These are phyloP conservation scores for Pichia cabralensis DNA, from an alignment of 805 yeast species.

Conservation along the genomic window DNA sequence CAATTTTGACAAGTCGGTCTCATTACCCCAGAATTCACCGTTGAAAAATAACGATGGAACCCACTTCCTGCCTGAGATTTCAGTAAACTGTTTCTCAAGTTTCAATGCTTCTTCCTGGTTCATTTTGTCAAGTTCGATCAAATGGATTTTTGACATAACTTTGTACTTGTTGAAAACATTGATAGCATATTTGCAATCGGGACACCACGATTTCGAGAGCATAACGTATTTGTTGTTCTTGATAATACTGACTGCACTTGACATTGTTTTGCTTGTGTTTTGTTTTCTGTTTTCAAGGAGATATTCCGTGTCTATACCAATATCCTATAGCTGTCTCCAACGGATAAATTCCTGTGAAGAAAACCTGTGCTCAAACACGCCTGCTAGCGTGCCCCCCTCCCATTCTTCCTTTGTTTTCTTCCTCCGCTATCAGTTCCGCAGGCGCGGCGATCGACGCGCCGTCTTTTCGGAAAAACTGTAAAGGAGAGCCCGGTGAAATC, in stretches of 20 bases:
- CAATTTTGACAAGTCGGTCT: constrained; percentile 34
- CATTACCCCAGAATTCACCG: constrained; percentile 51
- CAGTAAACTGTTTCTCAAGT: constrained; percentile 46
- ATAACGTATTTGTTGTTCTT: constrained; percentile 38
- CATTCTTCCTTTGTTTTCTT: too few species aligned
- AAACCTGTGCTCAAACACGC: too few species aligned
- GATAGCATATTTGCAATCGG: constrained; percentile 61
- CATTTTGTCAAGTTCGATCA: constrained; percentile 55
- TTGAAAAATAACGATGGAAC: constrained; percentile 60
- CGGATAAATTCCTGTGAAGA: too few species aligned
- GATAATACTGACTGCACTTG: constrained; percentile 37
- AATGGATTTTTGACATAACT: constrained; percentile 37
- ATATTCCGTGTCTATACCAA: too few species aligned
- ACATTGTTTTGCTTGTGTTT: constrained; percentile 9
- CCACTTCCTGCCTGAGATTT: constrained; percentile 51
- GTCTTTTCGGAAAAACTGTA: too few species aligned
- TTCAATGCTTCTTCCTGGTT: constrained; percentile 39
- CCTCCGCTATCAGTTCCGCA: too few species aligned
- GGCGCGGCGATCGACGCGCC: too few species aligned
- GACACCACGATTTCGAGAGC: constrained; percentile 70
- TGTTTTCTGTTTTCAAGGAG: too few species aligned
- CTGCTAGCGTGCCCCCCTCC: too few species aligned
- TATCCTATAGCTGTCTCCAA: too few species aligned
- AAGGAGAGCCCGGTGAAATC: too few species aligned
- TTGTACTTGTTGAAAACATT: constrained; percentile 43